phyloP scores from a whole-genome alignment of 2,329 filamentous ascomycete genomes.

The Didymella pinodella region DNA sequence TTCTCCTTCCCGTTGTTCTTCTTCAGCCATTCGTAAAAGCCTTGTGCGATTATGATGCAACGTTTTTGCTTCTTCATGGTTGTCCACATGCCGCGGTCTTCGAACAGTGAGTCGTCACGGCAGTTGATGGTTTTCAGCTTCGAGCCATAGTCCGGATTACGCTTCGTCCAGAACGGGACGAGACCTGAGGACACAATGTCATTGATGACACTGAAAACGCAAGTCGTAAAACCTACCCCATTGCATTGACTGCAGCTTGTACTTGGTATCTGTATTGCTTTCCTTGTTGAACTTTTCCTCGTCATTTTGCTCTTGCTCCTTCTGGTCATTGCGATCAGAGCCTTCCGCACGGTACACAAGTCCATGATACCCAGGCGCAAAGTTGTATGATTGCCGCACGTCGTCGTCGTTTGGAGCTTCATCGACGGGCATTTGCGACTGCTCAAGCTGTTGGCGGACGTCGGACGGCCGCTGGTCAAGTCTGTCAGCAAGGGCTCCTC shows the following conservation, averaged over 20 bases:
- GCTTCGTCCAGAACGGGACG: conserved; percentile 91
- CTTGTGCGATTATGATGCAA: conserved; percentile 86
- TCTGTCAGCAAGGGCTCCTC: conserved; percentile 21
- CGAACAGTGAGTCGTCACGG: conserved; percentile 82
- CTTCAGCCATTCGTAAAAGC: conserved; percentile 97
- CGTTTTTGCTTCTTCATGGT: conserved; percentile 89
- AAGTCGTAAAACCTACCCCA: conserved; percentile 66
- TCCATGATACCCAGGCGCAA: conserved; percentile 86
- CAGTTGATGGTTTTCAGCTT: conserved; percentile 94
- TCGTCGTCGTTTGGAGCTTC: conserved; percentile 76
- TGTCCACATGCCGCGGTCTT: conserved; percentile 85
- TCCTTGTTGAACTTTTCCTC: conserved; percentile 20
- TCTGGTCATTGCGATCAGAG: conserved; percentile 63
- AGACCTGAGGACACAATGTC: conserved; percentile 60
- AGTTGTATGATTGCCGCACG: conserved; percentile 83
- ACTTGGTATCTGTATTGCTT: conserved; percentile 59
- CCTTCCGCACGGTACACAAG: conserved; percentile 83
- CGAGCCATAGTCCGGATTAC: conserved; percentile 77
- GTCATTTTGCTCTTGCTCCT: conserved; percentile 17
- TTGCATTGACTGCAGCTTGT: conserved; percentile 91
- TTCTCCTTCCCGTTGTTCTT: conserved; percentile 78
- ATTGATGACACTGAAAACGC: conserved; percentile 16
- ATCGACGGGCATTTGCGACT: conserved; percentile 76
- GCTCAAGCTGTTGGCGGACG: conserved; percentile 74
- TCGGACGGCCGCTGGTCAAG: conserved; percentile 73